Evolutionary conservation across 2,329 filamentous ascomycete species (phyloP).

Genomic region (Polytolypa hystricis): DNA sequence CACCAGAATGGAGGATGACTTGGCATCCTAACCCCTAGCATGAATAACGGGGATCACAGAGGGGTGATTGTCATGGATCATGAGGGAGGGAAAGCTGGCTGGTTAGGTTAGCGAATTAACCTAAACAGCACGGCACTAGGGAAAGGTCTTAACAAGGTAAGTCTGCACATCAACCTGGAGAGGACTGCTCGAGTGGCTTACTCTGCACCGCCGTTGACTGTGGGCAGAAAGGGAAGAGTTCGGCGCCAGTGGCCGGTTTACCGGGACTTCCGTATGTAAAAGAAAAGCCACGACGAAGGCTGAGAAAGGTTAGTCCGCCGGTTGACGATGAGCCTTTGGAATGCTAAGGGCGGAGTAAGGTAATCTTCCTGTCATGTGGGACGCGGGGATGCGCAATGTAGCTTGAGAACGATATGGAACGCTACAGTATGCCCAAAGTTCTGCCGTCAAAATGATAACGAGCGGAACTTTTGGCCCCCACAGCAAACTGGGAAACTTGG

Average conservation of each 20-base stretch:
- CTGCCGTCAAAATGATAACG: too few relatives aligned
- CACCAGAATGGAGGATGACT: neutral
- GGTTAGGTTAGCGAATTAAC: neutral
- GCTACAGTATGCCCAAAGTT: too few relatives aligned
- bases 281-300: neutral
- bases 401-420: too few relatives aligned
- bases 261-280: neutral
- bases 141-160: neutral
- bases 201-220: neutral
- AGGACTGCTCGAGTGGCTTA: neutral
- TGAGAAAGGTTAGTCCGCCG: too few relatives aligned
- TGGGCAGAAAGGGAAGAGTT: neutral
- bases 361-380: too few relatives aligned
- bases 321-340: too few relatives aligned
- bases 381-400: too few relatives aligned
- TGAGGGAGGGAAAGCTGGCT: slow-evolving; percentile 1
- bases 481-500: too few relatives aligned
- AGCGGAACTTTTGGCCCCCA: too few relatives aligned
- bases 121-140: neutral
- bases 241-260: neutral
- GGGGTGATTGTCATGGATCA: neutral
- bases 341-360: too few relatives aligned
- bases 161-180: neutral
- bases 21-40: neutral
- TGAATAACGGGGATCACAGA: neutral